phyloP scores from a whole-genome alignment of 176 grass and related monocot species.

The Melocanna baccifera region DNA sequence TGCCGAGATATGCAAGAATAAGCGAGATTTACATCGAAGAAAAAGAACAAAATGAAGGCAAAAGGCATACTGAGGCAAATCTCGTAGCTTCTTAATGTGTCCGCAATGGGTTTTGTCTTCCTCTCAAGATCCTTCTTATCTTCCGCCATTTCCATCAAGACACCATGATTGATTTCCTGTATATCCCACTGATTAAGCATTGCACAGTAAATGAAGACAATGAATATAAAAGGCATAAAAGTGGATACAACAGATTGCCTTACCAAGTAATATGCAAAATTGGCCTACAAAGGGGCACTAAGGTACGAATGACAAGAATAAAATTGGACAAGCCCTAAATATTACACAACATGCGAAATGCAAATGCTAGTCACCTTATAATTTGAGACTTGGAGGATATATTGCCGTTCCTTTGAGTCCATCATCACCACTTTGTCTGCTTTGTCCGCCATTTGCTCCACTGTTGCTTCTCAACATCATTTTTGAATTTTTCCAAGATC shows the following conservation, averaged over 20 bases:
- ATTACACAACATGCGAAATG: background rate
- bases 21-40: background rate
- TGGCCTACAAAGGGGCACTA: background rate
- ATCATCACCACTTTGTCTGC: too few relatives aligned
- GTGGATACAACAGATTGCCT: constrained; percentile 1
- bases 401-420: too few relatives aligned
- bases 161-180: constrained; percentile 96
- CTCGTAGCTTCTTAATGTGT: constrained; percentile 98
- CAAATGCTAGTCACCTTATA: constrained; percentile 63
- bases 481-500: too few relatives aligned
- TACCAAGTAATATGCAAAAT: background rate
- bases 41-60: constrained; percentile 21
- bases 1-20: constrained; percentile 3
- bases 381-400: constrained; percentile 88
- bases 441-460: too few relatives aligned
- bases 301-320: background rate
- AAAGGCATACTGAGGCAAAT: constrained; percentile 77
- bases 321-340: background rate
- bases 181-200: constrained; percentile 90
- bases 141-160: constrained; percentile 98
- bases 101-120: constrained; percentile 94
- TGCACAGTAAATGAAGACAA: constrained; percentile 46
- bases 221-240: constrained; percentile 21
- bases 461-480: too few relatives aligned
- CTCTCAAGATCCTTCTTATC: constrained; percentile 89